Evolutionary conservation across 192 early-diverging fungal genomes (phyloP).

Genomic region (Coemansia aciculifera): DNA sequence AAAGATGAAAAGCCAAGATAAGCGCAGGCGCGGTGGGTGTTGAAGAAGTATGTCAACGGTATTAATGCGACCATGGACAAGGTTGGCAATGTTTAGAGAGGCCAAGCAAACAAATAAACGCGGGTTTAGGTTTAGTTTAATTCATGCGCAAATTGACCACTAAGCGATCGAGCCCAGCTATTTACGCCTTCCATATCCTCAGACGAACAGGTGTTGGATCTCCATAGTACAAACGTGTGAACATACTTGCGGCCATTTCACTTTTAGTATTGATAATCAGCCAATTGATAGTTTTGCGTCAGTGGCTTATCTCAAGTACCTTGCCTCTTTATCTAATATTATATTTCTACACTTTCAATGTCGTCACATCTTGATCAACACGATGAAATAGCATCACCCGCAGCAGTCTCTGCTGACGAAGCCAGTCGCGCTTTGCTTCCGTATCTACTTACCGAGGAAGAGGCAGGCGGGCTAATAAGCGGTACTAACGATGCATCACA

Average conservation of each 20-base stretch:
- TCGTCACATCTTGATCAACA: neutral
- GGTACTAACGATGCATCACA: constrained; percentile 7
- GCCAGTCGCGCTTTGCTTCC: constrained; percentile 29
- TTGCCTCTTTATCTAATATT: neutral
- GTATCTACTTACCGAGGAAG: constrained; percentile 35
- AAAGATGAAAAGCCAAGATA: neutral
- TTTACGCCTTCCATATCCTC: too few relatives aligned
- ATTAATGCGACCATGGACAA: neutral
- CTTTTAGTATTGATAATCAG: too few relatives aligned
- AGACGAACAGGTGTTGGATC: neutral
- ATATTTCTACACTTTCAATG: neutral
- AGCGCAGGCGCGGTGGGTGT: neutral
- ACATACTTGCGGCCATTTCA: too few relatives aligned
- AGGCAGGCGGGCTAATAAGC: constrained; percentile 19
- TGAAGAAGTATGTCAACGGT: neutral
- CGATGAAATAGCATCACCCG: neutral
- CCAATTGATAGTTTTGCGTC: too few relatives aligned
- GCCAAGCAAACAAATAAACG: too few relatives aligned
- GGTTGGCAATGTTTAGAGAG: neutral
- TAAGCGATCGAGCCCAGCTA: neutral
- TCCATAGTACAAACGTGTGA: neutral
- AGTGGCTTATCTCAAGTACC: neutral
- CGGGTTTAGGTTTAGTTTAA: neutral
- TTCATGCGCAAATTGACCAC: neutral
- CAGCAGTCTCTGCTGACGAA: constrained; percentile 15